Evolutionary conservation across 495 filamentous ascomycete species (phyloP), one percentile per base, ranked within the genome.

Genomic region (Halenospora varia): DNA sequence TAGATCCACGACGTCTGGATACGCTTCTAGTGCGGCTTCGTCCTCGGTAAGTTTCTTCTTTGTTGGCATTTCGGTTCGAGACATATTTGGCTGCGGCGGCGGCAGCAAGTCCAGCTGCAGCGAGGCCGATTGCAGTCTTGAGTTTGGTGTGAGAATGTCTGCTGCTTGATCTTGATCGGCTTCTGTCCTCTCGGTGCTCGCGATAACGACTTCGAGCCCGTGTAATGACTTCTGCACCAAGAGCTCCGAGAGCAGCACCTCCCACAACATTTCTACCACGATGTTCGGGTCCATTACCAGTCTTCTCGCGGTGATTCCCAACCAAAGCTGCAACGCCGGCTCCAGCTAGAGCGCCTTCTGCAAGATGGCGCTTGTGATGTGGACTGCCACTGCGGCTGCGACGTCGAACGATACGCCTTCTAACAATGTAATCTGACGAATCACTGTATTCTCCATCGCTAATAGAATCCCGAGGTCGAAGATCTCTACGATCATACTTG

Each of bases 261-360:
- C 88, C 90, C 24, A 92, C 68, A 42, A 88, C 85, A 63, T 87
- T 85, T n/a, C 85, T 79, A n/a, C 85, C 77, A 57, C 85, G 83
- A 62, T 86, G 77, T 35, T 85, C 71, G 0, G 75, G 77, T 49
- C 77, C 70, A 51, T 82, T 79, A 18, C 81, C 80, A 4, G 20
- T 78, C 64, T 78, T 81, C 60, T 84, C 81, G 48, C 80, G 76
- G 59, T 86, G 89, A 55, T 86, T 84, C 25, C 86, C 81, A 1
- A 95, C 62, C 2, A 96, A 66, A 44, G 89, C 90, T 2, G 87
- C 86, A 8, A 86, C 80, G 55, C 87, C 92, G 39, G 88, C 80
- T 13, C 90, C 92, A 47, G 89, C 87, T 29, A 93, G 72, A 22
- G 89, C 90, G 35, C 92, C 92, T 73, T 93, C 90, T 22, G 88